A percentile compares a stretch with the other conserved stretches of the same genome.
These are phyloP conservation scores for Yarrowia sp. DNA, from an alignment of 805 yeast species.

Conservation along the genomic window DNA sequence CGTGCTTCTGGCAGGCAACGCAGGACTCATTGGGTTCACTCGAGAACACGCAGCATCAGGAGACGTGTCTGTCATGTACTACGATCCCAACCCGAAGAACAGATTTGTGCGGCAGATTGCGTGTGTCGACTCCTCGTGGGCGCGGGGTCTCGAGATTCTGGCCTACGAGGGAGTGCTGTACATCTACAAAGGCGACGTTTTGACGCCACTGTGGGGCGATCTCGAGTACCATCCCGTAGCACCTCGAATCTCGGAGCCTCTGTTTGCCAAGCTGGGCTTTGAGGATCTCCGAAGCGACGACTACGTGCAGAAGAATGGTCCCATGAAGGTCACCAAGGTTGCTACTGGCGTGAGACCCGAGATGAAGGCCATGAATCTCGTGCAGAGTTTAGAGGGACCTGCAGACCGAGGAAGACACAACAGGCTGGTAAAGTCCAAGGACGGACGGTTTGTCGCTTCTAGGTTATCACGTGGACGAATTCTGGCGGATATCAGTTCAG, in stretches of 20 bases:
- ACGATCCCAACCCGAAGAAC: conserved; percentile 11
- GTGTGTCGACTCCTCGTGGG: not conserved
- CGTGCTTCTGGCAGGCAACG: not conserved
- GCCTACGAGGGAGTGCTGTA: not conserved
- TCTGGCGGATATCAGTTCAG: not conserved
- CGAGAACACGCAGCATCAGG: not conserved
- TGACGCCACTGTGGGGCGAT: conserved; percentile 15
- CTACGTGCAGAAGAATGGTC: not conserved
- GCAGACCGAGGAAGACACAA: not conserved
- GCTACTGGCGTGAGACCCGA: not conserved
- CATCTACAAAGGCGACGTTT: not conserved
- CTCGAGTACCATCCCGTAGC: not conserved
- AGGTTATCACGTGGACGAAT: conserved; percentile 6
- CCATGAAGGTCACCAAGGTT: conserved; percentile 8
- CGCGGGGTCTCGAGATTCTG: not conserved
- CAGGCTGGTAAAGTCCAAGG: not conserved
- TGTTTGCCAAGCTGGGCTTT: conserved; percentile 7
- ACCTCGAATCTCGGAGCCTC: not conserved
- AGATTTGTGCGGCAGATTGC: conserved; percentile 1
- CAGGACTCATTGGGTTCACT: conserved; percentile 18
- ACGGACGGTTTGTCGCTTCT: not conserved
- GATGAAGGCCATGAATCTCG: conserved; percentile 4
- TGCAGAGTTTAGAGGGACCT: not conserved
- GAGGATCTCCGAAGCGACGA: conserved; percentile 19
- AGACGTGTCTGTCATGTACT: conserved; percentile 4